phyloP scores from a whole-genome alignment of 225 moss, liverwort and hornwort species.

The Physcomitrium patens region DNA sequence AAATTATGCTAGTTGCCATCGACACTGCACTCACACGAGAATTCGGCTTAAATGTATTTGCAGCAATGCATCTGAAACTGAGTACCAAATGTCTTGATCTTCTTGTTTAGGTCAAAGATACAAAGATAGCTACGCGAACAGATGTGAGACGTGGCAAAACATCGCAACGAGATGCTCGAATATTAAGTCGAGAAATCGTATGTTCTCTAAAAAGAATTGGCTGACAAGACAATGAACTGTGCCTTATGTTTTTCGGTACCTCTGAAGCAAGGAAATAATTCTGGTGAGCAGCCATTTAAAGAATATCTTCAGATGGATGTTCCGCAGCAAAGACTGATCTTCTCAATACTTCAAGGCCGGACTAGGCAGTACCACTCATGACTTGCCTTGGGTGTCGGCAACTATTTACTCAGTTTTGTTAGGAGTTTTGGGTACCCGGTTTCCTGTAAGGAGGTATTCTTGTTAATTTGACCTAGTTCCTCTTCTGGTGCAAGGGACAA shows the following conservation, averaged over 20 bases:
- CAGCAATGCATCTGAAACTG: background rate
- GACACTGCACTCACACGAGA: background rate
- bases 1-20: background rate
- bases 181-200: slow-evolving; percentile 64
- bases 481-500: no score
- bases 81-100: background rate
- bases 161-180: slow-evolving; percentile 51
- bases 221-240: slow-evolving; percentile 21
- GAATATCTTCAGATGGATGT: no score
- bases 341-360: no score
- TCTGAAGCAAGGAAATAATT: slow-evolving; percentile 25
- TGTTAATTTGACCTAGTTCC: no score
- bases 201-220: slow-evolving; percentile 73
- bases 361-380: no score
- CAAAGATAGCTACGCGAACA: slow-evolving; percentile 43
- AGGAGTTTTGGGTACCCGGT: no score
- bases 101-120: slow-evolving; percentile 36
- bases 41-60: background rate
- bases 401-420: no score
- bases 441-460: no score
- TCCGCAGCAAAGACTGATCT: no score
- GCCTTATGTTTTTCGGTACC: no score
- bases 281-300: slow-evolving; percentile 40
- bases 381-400: no score
- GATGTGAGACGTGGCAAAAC: slow-evolving; percentile 53